These are phyloP conservation scores for Cordyceps fumosorosea DNA, from an alignment of 2,329 filamentous ascomycete species.

Conservation along the genomic window DNA sequence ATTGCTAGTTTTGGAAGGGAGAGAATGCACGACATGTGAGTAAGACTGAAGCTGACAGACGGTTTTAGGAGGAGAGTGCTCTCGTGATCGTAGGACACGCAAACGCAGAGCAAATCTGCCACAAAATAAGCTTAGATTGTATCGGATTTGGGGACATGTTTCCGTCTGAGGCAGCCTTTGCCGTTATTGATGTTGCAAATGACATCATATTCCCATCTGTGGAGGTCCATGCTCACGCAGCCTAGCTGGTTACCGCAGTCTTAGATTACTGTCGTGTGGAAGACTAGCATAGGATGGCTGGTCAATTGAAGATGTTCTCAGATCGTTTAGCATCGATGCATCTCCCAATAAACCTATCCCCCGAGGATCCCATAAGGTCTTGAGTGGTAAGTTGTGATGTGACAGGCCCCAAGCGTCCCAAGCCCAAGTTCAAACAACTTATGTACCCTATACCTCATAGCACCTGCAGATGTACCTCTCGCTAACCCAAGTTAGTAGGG, in stretches of 20 bases:
- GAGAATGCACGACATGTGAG: conserved; percentile 1
- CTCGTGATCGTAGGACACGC: not conserved
- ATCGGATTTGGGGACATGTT: not conserved
- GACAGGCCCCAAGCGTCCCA: too few species aligned
- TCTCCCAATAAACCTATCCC: too few species aligned
- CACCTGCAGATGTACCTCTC: too few species aligned
- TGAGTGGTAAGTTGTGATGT: too few species aligned
- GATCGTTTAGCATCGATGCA: too few species aligned
- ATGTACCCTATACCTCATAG: not conserved
- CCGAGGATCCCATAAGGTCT: too few species aligned
- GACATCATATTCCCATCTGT: not conserved
- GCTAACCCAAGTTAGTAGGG: too few species aligned
- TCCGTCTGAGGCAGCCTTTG: not conserved
- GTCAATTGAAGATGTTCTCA: too few species aligned
- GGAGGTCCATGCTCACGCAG: not conserved
- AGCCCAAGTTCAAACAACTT: not conserved
- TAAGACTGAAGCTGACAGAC: conserved; percentile 1
- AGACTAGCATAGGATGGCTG: too few species aligned
- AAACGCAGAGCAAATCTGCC: not conserved
- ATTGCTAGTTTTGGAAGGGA: not conserved
- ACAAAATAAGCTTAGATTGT: conserved; percentile 2
- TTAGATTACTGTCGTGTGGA: too few species aligned
- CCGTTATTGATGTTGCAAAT: not conserved
- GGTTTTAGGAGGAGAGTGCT: not conserved
- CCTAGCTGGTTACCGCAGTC: not conserved